These are phyloP conservation scores for Eucalyptus pauciflora DNA, from an alignment of 345 rosid genomes.

Conservation along the genomic window DNA sequence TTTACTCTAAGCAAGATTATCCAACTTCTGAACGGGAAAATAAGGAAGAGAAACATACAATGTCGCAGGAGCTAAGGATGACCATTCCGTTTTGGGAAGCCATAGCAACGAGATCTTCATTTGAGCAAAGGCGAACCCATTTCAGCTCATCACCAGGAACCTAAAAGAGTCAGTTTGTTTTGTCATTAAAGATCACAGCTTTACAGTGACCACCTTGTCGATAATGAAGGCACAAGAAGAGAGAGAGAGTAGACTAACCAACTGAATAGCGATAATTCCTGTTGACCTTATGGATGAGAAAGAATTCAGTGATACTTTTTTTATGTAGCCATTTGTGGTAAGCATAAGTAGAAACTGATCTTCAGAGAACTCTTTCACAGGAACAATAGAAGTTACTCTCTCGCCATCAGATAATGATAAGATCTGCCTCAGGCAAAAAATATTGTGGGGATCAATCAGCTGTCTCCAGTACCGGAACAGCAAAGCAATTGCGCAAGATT, in stretches of 20 bases:
- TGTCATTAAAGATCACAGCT: not conserved
- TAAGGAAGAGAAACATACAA: conserved; percentile 26
- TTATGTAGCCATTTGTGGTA: conserved; percentile 90
- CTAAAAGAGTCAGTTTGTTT: conserved; percentile 15
- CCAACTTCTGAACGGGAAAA: not conserved
- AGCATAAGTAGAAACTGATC: conserved; percentile 91
- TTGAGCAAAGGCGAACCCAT: conserved; percentile 87
- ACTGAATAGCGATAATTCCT: conserved; percentile 91
- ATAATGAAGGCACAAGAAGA: not conserved
- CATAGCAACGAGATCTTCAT: conserved; percentile 90
- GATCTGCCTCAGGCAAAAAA: conserved; percentile 38
- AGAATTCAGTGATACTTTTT: conserved; percentile 73
- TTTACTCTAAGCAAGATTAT: not conserved
- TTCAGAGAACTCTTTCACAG: conserved; percentile 72
- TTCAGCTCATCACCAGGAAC: conserved; percentile 90
- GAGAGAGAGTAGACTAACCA: conserved; percentile 42
- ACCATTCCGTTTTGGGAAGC: conserved; percentile 97
- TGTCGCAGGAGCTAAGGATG: conserved; percentile 66
- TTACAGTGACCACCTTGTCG: not conserved
- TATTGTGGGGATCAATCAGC: not conserved
- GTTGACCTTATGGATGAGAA: conserved; percentile 91
- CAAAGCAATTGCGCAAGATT: not conserved
- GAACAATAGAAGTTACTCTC: conserved; percentile 92
- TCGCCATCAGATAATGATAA: conserved; percentile 83
- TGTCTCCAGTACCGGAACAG: not conserved